A percentile compares a stretch with the other conserved stretches of the same genome.
Evolutionary conservation across 2,329 filamentous ascomycete genomes (phyloP).

Genomic region (Pseudovirgaria hyperparasitica): DNA sequence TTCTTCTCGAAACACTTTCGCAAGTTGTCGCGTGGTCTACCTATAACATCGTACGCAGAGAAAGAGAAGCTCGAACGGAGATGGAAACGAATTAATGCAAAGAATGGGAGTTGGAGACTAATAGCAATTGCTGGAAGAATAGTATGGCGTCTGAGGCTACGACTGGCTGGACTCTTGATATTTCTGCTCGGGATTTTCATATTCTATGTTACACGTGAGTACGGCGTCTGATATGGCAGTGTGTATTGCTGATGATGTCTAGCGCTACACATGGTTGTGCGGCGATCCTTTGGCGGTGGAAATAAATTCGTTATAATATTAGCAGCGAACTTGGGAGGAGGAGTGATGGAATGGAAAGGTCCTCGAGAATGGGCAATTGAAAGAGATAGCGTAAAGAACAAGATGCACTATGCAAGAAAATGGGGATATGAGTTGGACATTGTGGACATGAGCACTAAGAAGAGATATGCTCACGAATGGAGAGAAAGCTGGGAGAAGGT

Average conservation of each 20-base stretch:
- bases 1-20: slow-evolving; percentile 82
- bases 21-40: slow-evolving; percentile 65
- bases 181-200: slow-evolving; percentile 50
- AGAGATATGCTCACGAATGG: slow-evolving; percentile 97
- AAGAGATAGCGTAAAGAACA: slow-evolving; percentile 89
- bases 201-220: slow-evolving; percentile 65
- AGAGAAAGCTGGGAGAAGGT: slow-evolving; percentile 99
- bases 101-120: slow-evolving; percentile 20
- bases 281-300: slow-evolving; percentile 72
- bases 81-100: slow-evolving; percentile 36
- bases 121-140: slow-evolving; percentile 32
- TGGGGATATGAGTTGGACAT: slow-evolving; percentile 97
- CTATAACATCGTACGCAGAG: slow-evolving; percentile 58
- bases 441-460: slow-evolving; percentile 98
- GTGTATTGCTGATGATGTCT: slow-evolving; percentile 14
- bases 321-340: slow-evolving; percentile 85
- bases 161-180: slow-evolving; percentile 45
- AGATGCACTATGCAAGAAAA: slow-evolving; percentile 69
- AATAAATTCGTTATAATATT: slow-evolving; percentile 89
- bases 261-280: slow-evolving; percentile 50
- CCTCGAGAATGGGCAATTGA: slow-evolving; percentile 97
- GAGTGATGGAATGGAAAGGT: slow-evolving; percentile 99
- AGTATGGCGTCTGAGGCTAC: slow-evolving; percentile 53
- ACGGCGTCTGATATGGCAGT: slow-evolving; percentile 1
- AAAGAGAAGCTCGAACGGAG: slow-evolving; percentile 64